Base-by-base conservation (phyloP, 1,284 basidiomycete genomes). In the Ceratobasidium sp. region DNA sequence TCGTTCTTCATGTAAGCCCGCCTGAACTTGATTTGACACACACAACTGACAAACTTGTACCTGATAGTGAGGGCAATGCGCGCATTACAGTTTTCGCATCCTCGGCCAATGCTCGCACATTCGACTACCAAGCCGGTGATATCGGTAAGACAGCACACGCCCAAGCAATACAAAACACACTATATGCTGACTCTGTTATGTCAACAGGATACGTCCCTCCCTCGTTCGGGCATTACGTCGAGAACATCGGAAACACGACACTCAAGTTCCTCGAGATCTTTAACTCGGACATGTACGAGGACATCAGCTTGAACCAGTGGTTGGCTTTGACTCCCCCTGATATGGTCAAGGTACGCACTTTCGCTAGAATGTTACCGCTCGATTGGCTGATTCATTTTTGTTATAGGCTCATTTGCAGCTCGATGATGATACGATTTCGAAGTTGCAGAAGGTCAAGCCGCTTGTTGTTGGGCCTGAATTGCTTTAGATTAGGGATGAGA, bases 231-330 rank as follows among this genome's bases (percentile, higher is more conserved):
- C 90, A 92, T 79, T 92, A 90, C 78, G 85, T 92, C 24, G 90
- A 92, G 82, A 91, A 91, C 79, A 89, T 84, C 17, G 90, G 90
- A 7, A 89, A 91, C 78, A 87, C 87, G 4, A 89, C 90, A 0
- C 80, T 92, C 44, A 84, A 83, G 75, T 91, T 86, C 82, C 84
- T 92, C 53, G 91, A 92, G 80, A 89, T 92, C 66, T 91, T 90
- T 82, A 88, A 88, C 73, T 84, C 89, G 0, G 83, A 87, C 86
- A 81, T 62, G 82, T 78, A 73, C 33, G 77, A 90, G 78, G 91
- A 92, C 79, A 84, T 92, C 77, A 91, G 89, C 78, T 82, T 91
- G 74, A 86, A 59, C 50, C 79, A 79, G 86, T 92, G 90, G 90
- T 83, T 92, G 22, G 90, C 90, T 1, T 82, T 91, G 75, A 89